Percentiles rank a stretch among this genome's conserved stretches.
Conservation (phyloP, 352 stramenopile genomes). For the Globisporangium recalcitrans region DNA sequence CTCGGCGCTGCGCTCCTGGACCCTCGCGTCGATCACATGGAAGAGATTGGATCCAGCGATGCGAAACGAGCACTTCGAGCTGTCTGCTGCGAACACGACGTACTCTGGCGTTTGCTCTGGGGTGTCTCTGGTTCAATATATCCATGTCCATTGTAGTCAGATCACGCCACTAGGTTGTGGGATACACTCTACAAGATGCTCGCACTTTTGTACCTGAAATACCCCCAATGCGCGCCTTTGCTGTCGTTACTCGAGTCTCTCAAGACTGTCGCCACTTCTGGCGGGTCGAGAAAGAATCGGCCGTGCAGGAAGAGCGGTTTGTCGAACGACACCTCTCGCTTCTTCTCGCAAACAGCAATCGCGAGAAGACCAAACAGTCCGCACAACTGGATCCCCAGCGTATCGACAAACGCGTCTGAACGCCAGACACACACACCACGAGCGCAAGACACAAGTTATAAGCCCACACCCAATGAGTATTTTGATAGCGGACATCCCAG, state of each 20-base stretch:
- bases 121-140: slow-evolving; percentile 27
- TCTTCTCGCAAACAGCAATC: slow-evolving; percentile 10
- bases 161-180: too few species aligned
- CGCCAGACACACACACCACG: too few species aligned
- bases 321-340: slow-evolving; percentile 15
- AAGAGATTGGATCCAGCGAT: slow-evolving; percentile 35
- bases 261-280: slow-evolving; percentile 42
- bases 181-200: too few species aligned
- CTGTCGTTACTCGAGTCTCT: slow-evolving; percentile 13
- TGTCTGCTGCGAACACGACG: slow-evolving; percentile 31
- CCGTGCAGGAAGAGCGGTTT: slow-evolving; percentile 52
- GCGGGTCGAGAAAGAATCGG: slow-evolving; percentile 44
- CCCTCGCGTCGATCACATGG: slow-evolving; percentile 26
- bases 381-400: slow-evolving; percentile 34
- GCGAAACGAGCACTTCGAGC: slow-evolving; percentile 29
- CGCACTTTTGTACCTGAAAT: slow-evolving; percentile 37
- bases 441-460: too few species aligned
- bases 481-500: background rate
- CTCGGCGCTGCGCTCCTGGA: background rate
- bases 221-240: slow-evolving; percentile 40
- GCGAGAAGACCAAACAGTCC: slow-evolving; percentile 49
- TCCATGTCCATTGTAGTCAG: background rate
- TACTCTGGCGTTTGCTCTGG: slow-evolving; percentile 36
- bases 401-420: slow-evolving; percentile 46
- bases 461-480: background rate